Evolutionary conservation across 2,329 filamentous ascomycete genomes (phyloP), one percentile per base, ranked within the genome.

Genomic region (Colletotrichum siamense): DNA sequence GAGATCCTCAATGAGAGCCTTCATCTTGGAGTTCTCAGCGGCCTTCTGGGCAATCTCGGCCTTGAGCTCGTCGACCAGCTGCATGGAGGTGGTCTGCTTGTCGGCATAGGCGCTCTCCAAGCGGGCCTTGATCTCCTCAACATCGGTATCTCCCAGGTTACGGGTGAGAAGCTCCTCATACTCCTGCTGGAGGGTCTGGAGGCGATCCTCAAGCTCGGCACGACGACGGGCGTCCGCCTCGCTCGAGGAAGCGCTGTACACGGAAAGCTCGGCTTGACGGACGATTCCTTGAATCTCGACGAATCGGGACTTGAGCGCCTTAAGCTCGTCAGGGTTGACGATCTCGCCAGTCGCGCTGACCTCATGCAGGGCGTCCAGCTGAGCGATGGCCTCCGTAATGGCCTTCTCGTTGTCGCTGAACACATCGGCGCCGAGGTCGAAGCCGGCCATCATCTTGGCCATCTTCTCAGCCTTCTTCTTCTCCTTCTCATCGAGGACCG

Each of bases 371-470:
- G 91, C 88, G 80, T 98, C 96, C 34, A 99, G 89, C 81, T 95
- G 94, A 80, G 96, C 92, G 80, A 99, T 96, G 78, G 96, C 94
- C 78, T 94, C 92, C 76, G 95, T 92, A 75, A 99, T 95, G 67
- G 92, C 93, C 78, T 94, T 92, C 85, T 99, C 97, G 80, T 98
- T 98, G 75, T 97, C 95, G 79, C 96, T 98, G 84, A 99, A 98
- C 36, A 98, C 93, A 74, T 98, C 96, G 65, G 94, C 94, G 61
- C 96, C 96, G 39, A 99, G 91, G 82, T 99, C 96, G 81, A 99
- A 99, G 5, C 96, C 96, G 75, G 97, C 97, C 96, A 99, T 98
- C 97, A 99, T 99, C 90, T 98, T 95, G 59, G 97, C 97, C 97
- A 99, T 99, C 87, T 98, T 97, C 87, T 99, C 97, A 1, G 96